Conservation (phyloP, 257 asterid species). For the Paulownia fortunei region DNA sequence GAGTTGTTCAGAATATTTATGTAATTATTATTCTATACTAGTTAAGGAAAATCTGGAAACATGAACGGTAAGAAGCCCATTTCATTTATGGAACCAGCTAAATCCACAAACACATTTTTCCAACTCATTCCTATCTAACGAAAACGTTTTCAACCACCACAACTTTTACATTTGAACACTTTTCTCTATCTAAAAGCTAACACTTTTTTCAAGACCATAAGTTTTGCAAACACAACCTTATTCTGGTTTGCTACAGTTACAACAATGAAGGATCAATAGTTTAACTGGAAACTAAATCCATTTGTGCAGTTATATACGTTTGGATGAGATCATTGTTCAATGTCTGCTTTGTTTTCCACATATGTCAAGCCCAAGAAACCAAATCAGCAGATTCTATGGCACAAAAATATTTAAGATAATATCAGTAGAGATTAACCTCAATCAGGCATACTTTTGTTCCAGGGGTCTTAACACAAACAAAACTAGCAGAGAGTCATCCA, state of each 20-base stretch:
- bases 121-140: not conserved
- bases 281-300: not conserved
- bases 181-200: not conserved
- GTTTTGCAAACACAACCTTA: conserved; percentile 40
- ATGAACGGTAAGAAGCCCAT: not conserved
- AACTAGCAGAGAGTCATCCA: conserved; percentile 32
- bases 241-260: not conserved
- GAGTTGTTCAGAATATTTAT: not conserved
- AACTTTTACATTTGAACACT: not conserved
- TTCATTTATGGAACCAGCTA: not conserved
- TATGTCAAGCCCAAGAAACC: not conserved
- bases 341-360: not conserved
- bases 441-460: not conserved
- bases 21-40: not conserved
- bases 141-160: not conserved
- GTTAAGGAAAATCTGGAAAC: not conserved
- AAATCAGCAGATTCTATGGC: not conserved
- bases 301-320: not conserved
- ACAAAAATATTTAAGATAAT: not conserved
- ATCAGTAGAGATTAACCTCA: not conserved
- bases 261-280: not conserved
- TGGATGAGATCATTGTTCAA: not conserved
- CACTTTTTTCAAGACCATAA: conserved; percentile 27
- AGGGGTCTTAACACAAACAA: conserved; percentile 1
- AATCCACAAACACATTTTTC: not conserved